Evolutionary conservation across 257 asterid genomes (phyloP).

Genomic region (Solanum microdontum): DNA sequence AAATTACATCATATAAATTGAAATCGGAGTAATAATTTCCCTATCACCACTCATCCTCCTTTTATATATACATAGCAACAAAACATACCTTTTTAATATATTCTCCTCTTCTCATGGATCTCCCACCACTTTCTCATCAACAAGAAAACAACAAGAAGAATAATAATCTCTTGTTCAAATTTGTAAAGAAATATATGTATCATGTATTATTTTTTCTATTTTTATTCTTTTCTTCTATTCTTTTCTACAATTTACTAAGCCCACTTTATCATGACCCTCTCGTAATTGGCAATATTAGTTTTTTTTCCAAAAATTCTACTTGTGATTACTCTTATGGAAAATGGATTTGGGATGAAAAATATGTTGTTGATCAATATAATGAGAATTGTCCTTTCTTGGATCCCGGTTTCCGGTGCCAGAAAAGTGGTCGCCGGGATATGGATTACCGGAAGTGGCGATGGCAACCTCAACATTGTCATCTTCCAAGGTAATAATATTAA

Average conservation of each 20-base stretch:
- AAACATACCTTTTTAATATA: background rate
- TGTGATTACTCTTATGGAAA: constrained; percentile 65
- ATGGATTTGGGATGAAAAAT: constrained; percentile 64
- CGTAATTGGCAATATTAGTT: constrained; percentile 8
- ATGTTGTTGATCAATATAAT: constrained; percentile 25
- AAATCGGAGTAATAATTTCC: background rate
- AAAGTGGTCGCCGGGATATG: constrained; percentile 43
- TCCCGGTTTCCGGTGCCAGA: constrained; percentile 75
- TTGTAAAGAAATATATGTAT: constrained; percentile 9
- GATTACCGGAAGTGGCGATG: constrained; percentile 78
- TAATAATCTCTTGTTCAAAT: constrained; percentile 3
- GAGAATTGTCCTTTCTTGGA: constrained; percentile 83
- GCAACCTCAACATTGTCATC: constrained; percentile 58
- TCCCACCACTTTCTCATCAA: background rate
- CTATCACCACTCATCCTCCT: background rate
- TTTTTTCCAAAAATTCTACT: constrained; percentile 15
- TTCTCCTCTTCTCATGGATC: constrained; percentile 23
- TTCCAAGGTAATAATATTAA: constrained; percentile 48
- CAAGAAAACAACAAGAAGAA: background rate
- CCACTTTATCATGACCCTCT: constrained; percentile 27
- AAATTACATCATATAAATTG: too few relatives aligned
- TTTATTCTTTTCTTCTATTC: constrained; percentile 21
- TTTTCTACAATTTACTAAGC: constrained; percentile 10
- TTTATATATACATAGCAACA: background rate
- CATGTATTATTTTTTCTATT: constrained; percentile 23